These are phyloP conservation scores for Botrytis porri DNA, from an alignment of 2,329 filamentous ascomycete genomes.

Conservation along the genomic window DNA sequence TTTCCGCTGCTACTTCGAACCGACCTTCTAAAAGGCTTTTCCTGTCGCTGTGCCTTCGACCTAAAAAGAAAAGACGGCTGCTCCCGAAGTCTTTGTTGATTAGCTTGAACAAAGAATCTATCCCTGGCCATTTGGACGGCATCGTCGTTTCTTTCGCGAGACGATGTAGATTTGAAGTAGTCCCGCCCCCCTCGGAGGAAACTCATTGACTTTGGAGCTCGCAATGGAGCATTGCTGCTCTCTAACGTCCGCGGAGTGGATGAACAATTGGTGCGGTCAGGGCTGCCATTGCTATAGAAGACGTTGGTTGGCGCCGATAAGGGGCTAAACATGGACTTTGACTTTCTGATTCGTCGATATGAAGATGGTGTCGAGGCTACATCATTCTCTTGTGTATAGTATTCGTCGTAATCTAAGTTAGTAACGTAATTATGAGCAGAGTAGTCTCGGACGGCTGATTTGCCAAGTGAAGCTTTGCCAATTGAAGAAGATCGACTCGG, in stretches of 20 bases:
- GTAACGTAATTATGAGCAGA: constrained; percentile 39
- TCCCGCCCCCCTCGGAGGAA: constrained; percentile 44
- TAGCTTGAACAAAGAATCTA: constrained; percentile 39
- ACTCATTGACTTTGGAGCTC: constrained; percentile 55
- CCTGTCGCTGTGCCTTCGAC: constrained; percentile 37
- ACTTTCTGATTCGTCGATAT: constrained; percentile 51
- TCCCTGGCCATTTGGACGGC: constrained; percentile 42
- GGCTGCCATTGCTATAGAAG: constrained; percentile 36
- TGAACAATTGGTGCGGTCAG: constrained; percentile 24
- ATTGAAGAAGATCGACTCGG: constrained; percentile 37
- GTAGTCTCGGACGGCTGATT: constrained; percentile 32
- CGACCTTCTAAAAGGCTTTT: constrained; percentile 47
- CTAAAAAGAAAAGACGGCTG: constrained; percentile 48
- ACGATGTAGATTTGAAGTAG: constrained; percentile 25
- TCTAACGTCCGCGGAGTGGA: constrained; percentile 31
- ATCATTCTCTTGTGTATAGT: constrained; percentile 49
- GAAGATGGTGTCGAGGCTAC: constrained; percentile 48
- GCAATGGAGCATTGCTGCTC: constrained; percentile 37
- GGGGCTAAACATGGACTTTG: constrained; percentile 52
- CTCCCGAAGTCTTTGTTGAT: constrained; percentile 40
- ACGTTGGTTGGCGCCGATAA: constrained; percentile 29
- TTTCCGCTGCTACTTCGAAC: constrained; percentile 47
- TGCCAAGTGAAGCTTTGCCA: constrained; percentile 32
- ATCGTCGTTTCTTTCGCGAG: constrained; percentile 37
- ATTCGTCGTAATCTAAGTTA: constrained; percentile 42